A percentile compares a stretch with the other conserved stretches of the same genome.
phyloP scores from a whole-genome alignment of 2,329 filamentous ascomycete genomes.

The Sarocladium kiliense region DNA sequence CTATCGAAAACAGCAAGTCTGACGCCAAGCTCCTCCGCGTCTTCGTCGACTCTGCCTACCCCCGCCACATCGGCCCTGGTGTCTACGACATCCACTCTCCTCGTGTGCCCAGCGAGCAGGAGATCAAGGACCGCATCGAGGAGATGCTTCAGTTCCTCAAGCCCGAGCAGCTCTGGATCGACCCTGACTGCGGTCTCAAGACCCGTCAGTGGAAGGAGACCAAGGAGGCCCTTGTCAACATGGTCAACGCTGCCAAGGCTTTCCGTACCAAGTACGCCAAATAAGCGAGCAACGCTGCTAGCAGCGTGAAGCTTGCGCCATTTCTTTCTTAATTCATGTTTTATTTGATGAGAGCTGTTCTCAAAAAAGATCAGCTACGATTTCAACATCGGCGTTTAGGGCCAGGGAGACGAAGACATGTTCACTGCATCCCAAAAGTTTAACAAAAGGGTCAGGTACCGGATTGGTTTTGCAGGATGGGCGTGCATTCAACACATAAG shows the following conservation, averaged over 20 bases:
- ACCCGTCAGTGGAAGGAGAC: constrained; percentile 98
- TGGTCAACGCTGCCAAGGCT: constrained; percentile 97
- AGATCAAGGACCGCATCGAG: constrained; percentile 95
- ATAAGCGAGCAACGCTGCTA: constrained; percentile 31
- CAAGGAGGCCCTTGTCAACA: constrained; percentile 90
- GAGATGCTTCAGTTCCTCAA: constrained; percentile 98
- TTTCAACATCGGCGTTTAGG: constrained; percentile 56
- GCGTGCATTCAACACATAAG: constrained; percentile 10
- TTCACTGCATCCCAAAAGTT: constrained; percentile 32
- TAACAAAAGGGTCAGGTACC: constrained; percentile 22
- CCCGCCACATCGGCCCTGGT: constrained; percentile 96
- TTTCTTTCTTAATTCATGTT: constrained; percentile 21
- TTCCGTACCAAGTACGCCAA: constrained; percentile 86
- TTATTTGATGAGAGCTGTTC: constrained; percentile 29
- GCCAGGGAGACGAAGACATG: constrained; percentile 29
- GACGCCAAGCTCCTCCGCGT: constrained; percentile 99
- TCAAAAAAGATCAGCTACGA: constrained; percentile 37
- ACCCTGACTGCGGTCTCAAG: constrained; percentile 99
- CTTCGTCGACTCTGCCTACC: constrained; percentile 96
- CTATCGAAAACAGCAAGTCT: constrained; percentile 99
- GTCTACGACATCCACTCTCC: constrained; percentile 99
- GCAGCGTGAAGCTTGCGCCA: constrained; percentile 22
- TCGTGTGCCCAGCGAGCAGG: constrained; percentile 92
- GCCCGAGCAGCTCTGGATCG: constrained; percentile 98
- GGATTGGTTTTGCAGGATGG: constrained; percentile 1